Base-by-base conservation (phyloP, 2,329 filamentous ascomycete species). In the Stachybotrys echinatus region DNA sequence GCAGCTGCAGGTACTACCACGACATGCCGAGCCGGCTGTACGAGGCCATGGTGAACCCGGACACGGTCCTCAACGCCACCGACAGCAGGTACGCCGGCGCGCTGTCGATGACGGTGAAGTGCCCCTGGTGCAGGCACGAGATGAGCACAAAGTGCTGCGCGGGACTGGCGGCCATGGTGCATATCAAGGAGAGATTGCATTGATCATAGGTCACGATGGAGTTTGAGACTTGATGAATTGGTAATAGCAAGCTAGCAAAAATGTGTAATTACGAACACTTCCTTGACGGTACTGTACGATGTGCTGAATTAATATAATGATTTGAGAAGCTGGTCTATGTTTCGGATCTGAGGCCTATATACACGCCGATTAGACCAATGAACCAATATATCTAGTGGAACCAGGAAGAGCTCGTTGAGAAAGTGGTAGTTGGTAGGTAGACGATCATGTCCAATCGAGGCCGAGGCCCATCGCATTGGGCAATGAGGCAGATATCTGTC, bases 61-160 rank as follows among this genome's bases (percentile, higher is more conserved):
- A 81, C 44, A 73, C 73, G 4, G 67, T 81, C 12, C 71, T 84
- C 12, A 73, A 75, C 18, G 45, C 59, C 48, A 76, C 79, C 45
- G 71, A 72, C 49, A 65, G 67, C 23, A 65, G 75, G 1, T 79
- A 82, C 42, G 74, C 74, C 40, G 80, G 80, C 1, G 69, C 76
- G 6, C 74, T 84, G 42, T 81, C 76, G 8, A 84, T 83, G 55
- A 80, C 76, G 60, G 80, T 87, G 22, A 80, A 78, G 55, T 89
- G 85, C 62, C 84, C 84, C 8, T 89, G 86, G 86, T 89, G 86
- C 63, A 73, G 73, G 42, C 86, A 89, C 67, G 77, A 79, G 46
- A 88, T 89, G 85, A 84, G 74, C 55, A 84, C 77, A 14, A 71
- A 68, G 51, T 89, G 86, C 66, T 89, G 86, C 62, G 77, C 84